These are phyloP conservation scores for Candida quercuum DNA, from an alignment of 805 yeast species.

Conservation along the genomic window DNA sequence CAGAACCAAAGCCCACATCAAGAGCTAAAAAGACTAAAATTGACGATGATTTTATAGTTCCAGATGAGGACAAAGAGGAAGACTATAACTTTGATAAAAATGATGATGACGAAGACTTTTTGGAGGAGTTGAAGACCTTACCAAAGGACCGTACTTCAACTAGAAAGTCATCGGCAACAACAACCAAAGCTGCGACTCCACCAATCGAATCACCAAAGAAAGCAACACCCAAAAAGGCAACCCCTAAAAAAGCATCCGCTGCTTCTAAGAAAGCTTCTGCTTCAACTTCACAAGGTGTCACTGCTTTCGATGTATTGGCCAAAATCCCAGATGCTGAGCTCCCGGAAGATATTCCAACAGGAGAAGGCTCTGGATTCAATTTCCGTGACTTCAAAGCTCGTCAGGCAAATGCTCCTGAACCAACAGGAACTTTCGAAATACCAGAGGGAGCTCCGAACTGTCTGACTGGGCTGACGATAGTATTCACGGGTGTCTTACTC, in stretches of 20 bases:
- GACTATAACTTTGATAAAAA: constrained; percentile 6
- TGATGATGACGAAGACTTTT: constrained; percentile 19
- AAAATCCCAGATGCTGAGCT: constrained; percentile 73
- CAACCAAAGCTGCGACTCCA: constrained; percentile 3
- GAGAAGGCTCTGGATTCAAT: constrained; percentile 38
- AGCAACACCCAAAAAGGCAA: background rate
- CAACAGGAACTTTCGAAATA: constrained; percentile 39
- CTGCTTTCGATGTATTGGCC: constrained; percentile 53
- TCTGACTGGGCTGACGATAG: constrained; percentile 81
- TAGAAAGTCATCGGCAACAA: constrained; percentile 1
- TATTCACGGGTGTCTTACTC: constrained; percentile 88
- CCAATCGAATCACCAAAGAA: constrained; percentile 2
- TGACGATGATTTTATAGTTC: constrained; percentile 20
- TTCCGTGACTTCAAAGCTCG: constrained; percentile 53
- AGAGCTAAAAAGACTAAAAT: constrained; percentile 3
- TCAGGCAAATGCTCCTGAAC: constrained; percentile 28
- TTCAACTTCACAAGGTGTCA: constrained; percentile 17
- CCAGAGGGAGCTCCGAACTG: constrained; percentile 88
- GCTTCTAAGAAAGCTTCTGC: constrained; percentile 4
- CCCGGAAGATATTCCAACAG: constrained; percentile 40
- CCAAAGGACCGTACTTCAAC: constrained; percentile 4
- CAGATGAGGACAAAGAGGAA: constrained; percentile 15
- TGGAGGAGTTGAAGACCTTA: constrained; percentile 6
- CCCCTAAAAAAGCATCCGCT: constrained; percentile 3
- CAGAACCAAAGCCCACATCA: constrained; percentile 2